phyloP scores from a whole-genome alignment of 108 stramenopile genomes.

The Pseudonitzschia pungens region DNA sequence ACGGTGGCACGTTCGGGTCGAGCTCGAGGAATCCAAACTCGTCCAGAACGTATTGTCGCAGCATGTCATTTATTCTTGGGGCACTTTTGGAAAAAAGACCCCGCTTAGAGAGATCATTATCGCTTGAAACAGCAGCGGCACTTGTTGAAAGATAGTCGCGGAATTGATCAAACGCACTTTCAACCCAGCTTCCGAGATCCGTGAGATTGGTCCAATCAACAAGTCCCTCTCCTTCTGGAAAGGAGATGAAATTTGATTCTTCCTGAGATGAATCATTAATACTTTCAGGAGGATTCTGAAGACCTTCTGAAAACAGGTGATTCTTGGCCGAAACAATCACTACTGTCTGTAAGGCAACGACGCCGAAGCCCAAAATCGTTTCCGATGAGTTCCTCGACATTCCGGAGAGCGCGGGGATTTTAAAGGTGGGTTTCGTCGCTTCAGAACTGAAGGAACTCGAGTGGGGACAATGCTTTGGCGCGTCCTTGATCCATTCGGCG shows the following conservation, averaged over 20 bases:
- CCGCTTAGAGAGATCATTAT: neutral
- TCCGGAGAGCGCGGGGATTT: neutral
- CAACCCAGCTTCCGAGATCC: constrained; percentile 15
- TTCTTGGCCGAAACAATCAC: constrained; percentile 25
- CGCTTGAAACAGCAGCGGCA: neutral
- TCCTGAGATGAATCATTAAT: neutral
- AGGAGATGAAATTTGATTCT: neutral
- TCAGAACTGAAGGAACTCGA: neutral
- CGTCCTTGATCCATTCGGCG: constrained; percentile 6
- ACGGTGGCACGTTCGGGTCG: constrained; percentile 18
- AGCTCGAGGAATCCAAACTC: constrained; percentile 33
- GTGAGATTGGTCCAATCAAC: constrained; percentile 29
- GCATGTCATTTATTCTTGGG: neutral
- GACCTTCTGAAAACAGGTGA: constrained; percentile 8
- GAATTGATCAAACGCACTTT: constrained; percentile 23
- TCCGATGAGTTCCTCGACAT: constrained; percentile 16
- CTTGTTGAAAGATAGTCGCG: constrained; percentile 17
- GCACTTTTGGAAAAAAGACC: neutral
- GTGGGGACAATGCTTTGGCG: constrained; percentile 20
- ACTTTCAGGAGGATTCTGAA: neutral
- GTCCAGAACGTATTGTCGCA: constrained; percentile 29
- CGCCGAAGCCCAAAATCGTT: constrained; percentile 20
- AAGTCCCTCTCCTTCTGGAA: constrained; percentile 7
- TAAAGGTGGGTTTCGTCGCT: neutral
- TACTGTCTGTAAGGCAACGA: constrained; percentile 17